Percentiles rank a stretch among this genome's conserved stretches.
phyloP scores from a whole-genome alignment of 1,284 basidiomycete genomes.

The Sporisorium scitamineum region DNA sequence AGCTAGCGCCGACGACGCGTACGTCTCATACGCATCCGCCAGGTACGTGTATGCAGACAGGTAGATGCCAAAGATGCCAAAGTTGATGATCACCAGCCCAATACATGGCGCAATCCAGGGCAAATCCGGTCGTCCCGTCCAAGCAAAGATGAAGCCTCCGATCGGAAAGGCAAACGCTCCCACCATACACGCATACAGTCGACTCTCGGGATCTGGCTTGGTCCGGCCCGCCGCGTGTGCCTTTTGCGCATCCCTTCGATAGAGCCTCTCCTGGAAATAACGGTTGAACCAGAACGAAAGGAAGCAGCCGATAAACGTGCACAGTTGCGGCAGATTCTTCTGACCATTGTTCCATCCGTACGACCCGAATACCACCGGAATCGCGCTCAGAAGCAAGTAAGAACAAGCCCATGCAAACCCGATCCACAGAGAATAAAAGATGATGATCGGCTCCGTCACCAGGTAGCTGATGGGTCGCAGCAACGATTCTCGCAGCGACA shows the following conservation, averaged over 20 bases:
- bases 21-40: slow-evolving; percentile 53
- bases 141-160: slow-evolving; percentile 45
- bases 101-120: slow-evolving; percentile 37
- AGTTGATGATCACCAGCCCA: slow-evolving; percentile 36
- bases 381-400: slow-evolving; percentile 20
- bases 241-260: slow-evolving; percentile 19
- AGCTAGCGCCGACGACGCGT: slow-evolving; percentile 61
- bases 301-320: slow-evolving; percentile 39
- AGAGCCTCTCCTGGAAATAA: slow-evolving; percentile 55
- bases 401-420: slow-evolving; percentile 48
- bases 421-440: slow-evolving; percentile 70
- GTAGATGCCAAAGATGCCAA: slow-evolving; percentile 34
- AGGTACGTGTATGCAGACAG: slow-evolving; percentile 45
- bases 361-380: slow-evolving; percentile 54
- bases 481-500: slow-evolving; percentile 62
- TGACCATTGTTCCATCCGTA: slow-evolving; percentile 44
- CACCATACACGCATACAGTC: slow-evolving; percentile 67
- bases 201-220: slow-evolving; percentile 70
- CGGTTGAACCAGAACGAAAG: slow-evolving; percentile 78
- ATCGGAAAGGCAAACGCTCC: slow-evolving; percentile 42
- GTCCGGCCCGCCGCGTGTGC: slow-evolving; percentile 50
- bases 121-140: slow-evolving; percentile 27
- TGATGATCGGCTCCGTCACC: slow-evolving; percentile 71
- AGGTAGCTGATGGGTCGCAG: slow-evolving; percentile 64
- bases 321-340: slow-evolving; percentile 37